Evolutionary conservation across 148 eudicot species (phyloP).

Genomic region (Oxyria digyna): DNA sequence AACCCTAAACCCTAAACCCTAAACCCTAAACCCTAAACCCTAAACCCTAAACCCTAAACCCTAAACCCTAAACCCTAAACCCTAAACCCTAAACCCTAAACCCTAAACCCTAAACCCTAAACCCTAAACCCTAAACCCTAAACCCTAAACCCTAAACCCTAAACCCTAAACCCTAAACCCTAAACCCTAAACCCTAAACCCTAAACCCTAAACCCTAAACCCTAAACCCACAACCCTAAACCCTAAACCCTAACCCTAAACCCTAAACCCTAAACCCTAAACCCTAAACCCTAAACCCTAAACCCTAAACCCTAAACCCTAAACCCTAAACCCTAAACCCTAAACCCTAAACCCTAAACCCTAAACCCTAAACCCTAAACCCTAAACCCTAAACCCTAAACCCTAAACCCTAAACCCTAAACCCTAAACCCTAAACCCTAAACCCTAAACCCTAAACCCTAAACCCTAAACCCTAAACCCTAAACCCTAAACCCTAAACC

Average conservation of each 20-base stretch:
- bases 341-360: background rate
- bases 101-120: too few relatives aligned
- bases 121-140: slow-evolving; percentile 2
- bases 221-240: slow-evolving; percentile 13
- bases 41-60: slow-evolving; percentile 13
- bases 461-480: background rate
- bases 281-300: background rate
- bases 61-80: background rate
- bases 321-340: background rate
- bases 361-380: background rate
- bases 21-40: slow-evolving; percentile 17
- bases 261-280: slow-evolving; percentile 12
- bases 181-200: slow-evolving; percentile 10
- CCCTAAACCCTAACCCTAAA: slow-evolving; percentile 14
- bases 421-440: background rate
- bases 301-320: background rate
- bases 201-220: slow-evolving; percentile 11
- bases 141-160: slow-evolving; percentile 13
- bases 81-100: too few relatives aligned
- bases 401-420: background rate
- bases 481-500: background rate
- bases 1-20: background rate
- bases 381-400: background rate
- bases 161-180: slow-evolving; percentile 16
- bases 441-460: slow-evolving; percentile 3